Percentiles rank a stretch among this genome's conserved stretches.
Conservation (phyloP, 768 basidiomycete species). For the Pholiota conissans region DNA sequence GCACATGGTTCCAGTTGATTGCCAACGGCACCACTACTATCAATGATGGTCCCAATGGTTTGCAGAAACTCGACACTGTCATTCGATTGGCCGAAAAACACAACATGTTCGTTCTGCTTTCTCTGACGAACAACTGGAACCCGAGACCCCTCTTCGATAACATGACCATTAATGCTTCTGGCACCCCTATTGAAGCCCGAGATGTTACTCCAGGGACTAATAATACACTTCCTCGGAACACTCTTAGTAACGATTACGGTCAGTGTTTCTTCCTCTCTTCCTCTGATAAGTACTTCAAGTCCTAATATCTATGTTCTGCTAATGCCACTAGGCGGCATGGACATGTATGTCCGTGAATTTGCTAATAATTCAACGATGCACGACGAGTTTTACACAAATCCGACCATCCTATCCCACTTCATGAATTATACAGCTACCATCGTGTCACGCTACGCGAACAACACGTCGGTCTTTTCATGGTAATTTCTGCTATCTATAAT, state of each 20-base stretch:
- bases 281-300: constrained; percentile 2
- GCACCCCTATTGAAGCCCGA: constrained; percentile 22
- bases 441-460: constrained; percentile 55
- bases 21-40: constrained; percentile 51
- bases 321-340: constrained; percentile 56
- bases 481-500: constrained; percentile 15
- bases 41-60: constrained; percentile 61
- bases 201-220: constrained; percentile 32
- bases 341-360: constrained; percentile 58
- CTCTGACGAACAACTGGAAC: constrained; percentile 66
- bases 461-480: constrained; percentile 54
- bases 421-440: constrained; percentile 57
- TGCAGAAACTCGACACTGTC: constrained; percentile 63
- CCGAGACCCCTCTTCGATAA: constrained; percentile 36
- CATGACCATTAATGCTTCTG: constrained; percentile 10
- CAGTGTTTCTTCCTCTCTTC: constrained; percentile 11
- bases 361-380: constrained; percentile 34
- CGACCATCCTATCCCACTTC: constrained; percentile 49
- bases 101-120: constrained; percentile 50
- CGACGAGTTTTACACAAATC: constrained; percentile 60
- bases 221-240: constrained; percentile 47
- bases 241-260: constrained; percentile 66
- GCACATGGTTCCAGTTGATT: constrained; percentile 66
- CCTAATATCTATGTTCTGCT: not conserved
- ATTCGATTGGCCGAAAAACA: constrained; percentile 53